These are phyloP conservation scores for Alternaria alternata DNA, from an alignment of 2,329 filamentous ascomycete species.

Conservation along the genomic window DNA sequence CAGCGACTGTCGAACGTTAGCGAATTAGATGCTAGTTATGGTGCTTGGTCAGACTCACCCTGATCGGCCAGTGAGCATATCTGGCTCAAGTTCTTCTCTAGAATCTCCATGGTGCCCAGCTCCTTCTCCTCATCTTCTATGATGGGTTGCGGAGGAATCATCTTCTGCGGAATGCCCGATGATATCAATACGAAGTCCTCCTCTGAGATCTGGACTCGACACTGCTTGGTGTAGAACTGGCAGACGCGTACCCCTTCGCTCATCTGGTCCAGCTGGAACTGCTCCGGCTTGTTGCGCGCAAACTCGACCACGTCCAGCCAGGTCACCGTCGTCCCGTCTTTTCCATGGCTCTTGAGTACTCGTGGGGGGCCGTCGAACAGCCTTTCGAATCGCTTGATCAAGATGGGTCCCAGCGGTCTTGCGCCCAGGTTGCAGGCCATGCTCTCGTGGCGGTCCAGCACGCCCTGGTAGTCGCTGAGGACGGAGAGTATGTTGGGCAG, in stretches of 20 bases:
- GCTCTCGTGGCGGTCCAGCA: slow-evolving; percentile 84
- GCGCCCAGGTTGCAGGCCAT: slow-evolving; percentile 86
- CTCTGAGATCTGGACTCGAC: slow-evolving; percentile 83
- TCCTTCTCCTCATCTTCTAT: slow-evolving; percentile 88
- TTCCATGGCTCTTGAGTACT: slow-evolving; percentile 68
- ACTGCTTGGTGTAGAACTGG: slow-evolving; percentile 82
- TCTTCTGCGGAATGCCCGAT: slow-evolving; percentile 81
- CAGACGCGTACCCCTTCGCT: slow-evolving; percentile 76
- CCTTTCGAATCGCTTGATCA: slow-evolving; percentile 86
- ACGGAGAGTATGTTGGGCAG: slow-evolving; percentile 77
- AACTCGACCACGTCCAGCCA: slow-evolving; percentile 90
- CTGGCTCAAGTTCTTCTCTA: slow-evolving; percentile 78
- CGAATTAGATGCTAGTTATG: neutral
- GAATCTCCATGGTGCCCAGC: slow-evolving; percentile 80
- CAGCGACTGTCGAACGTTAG: slow-evolving; percentile 61
- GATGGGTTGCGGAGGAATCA: slow-evolving; percentile 81
- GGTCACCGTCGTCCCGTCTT: slow-evolving; percentile 68
- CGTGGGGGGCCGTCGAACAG: slow-evolving; percentile 84
- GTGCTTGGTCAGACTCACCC: slow-evolving; percentile 53
- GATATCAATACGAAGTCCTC: slow-evolving; percentile 87
- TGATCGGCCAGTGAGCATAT: slow-evolving; percentile 84
- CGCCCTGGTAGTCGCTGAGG: slow-evolving; percentile 83
- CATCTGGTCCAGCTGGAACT: slow-evolving; percentile 76
- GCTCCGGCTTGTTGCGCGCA: slow-evolving; percentile 78
- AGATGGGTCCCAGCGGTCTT: slow-evolving; percentile 79